Base-by-base conservation (phyloP, 2,329 filamentous ascomycete genomes). In the Botrytis galanthina region DNA sequence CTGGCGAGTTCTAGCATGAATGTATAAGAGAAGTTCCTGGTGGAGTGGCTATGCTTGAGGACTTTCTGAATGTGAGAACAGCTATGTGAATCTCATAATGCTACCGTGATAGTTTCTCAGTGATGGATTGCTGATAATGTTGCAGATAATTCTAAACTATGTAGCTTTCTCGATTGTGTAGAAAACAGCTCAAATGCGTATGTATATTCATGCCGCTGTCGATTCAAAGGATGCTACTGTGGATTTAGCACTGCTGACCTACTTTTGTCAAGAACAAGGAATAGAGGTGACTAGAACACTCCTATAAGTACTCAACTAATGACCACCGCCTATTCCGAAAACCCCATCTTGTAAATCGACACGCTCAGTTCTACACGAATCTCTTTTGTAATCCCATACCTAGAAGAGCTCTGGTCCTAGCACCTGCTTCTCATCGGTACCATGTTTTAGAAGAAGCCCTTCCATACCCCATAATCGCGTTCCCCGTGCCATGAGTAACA, bases 161-260 rank as follows among this genome's bases (percentile, higher is more conserved):
- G n/a, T 18, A 57, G 3, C 0, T n/a, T 8, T 29, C n/a, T 63
- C 18, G 16, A 20, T 63, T 0, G 16, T 42, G 7, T 9, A 9
- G 1, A n/a, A 26, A 39, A 1, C 1, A 39, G 9, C 32, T 22
- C 18, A 3, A 12, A 22, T 39, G 9, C 8, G 3, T 39, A 29
- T 39, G 1, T 12, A 3, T 26, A 4, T 16, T 26, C 51, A 54
- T 3, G 18, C 1, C 16, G n/a, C 26, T 29, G 2, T 54, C 6
- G 26, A 20, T n/a, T 1, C 10, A 5, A 9, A n/a, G 4, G 2
- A 20, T 37, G 8, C 10, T 9, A 0, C 12, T n/a, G 8, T 35
- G 4, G 2, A 1, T 2, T 7, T 54, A 6, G 26, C 26, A 51
- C 14, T 16, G 5, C 2, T 7, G 2, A 5, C 4, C 16, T 16